Base-by-base conservation (phyloP, 1,139 yeast genomes). In the Blastobotrys buckinghamii region DNA sequence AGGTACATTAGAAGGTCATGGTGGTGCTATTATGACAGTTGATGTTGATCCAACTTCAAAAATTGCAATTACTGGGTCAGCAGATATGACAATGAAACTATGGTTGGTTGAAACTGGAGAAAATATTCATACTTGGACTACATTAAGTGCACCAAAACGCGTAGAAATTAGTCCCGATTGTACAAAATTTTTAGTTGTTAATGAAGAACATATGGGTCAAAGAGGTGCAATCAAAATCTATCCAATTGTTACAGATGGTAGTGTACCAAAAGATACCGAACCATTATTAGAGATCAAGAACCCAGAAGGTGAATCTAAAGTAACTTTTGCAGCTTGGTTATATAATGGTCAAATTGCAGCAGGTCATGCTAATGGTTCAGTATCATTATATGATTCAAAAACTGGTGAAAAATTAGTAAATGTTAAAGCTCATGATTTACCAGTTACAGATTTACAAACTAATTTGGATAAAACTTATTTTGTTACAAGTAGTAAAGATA, bases 11-110 rank as follows among this genome's bases (percentile, higher is more conserved):
- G 81, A 79, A 53, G 89, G 89, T 16, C 98, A 92, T 68, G 77
- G 77, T 55, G 98, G 98, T 81, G 87, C 97, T 53, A 84, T 92
- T 63, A 89, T 95, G 95, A 83, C 96, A 37, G 84, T 92, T 56
- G 97, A 92, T 65, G 84, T 89, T 48, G 95, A 87, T 66, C 73
- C 77, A 32, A 76, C 63, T 71, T 53, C 94, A 22, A 74, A 76
- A 39, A 77, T 79, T 56, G 82, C 88, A 59, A 81, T 83, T 51
- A 90, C 98, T 5, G 97, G 96, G 37, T 82, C 95, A 56, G 96
- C 96, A 51, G 99, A 92, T 66, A 81, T 84, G 68, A 76, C 86
- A 48, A 80, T 87, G 59, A 85, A 85, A 60, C 76, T 92, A 56
- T 92, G 97, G 97, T 77, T 77, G 56, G 85, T 86, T 26, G 74